Percentiles rank a stretch among this genome's conserved stretches.
phyloP scores from a whole-genome alignment of 371 early-diverging fungal genomes.

The Mucor circinelloides region DNA sequence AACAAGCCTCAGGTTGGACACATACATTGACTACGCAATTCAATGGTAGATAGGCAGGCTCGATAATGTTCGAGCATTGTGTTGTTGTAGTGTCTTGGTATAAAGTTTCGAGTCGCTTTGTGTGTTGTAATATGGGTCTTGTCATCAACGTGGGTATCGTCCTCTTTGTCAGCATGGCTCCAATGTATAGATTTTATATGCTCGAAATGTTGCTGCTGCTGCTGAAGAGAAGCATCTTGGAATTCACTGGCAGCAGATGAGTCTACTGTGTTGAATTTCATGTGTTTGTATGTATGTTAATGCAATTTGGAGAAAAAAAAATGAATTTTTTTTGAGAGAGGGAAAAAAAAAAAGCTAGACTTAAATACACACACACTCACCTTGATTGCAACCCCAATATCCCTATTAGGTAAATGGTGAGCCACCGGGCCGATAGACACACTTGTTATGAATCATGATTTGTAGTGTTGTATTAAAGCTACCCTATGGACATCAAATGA shows the following conservation, averaged over 20 bases:
- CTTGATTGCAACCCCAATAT: too few relatives aligned
- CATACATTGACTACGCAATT: slow-evolving; percentile 16
- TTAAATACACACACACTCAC: background rate
- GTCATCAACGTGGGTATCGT: background rate
- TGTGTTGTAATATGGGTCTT: background rate
- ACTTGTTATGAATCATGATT: too few relatives aligned
- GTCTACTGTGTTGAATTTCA: background rate
- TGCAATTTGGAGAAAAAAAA: background rate
- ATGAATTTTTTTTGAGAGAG: background rate
- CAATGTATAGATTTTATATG: background rate
- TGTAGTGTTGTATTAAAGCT: too few relatives aligned
- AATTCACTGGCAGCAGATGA: background rate
- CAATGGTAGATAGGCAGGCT: slow-evolving; percentile 3
- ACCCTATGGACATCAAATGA: too few relatives aligned
- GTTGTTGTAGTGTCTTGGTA: background rate
- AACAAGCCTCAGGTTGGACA: background rate
- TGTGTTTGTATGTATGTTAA: background rate
- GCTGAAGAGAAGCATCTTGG: background rate
- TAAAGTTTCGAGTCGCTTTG: background rate
- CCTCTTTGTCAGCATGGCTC: background rate
- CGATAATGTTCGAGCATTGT: background rate
- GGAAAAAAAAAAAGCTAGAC: background rate
- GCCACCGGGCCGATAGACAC: too few relatives aligned
- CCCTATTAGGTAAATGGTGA: too few relatives aligned
- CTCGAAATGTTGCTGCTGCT: background rate